A percentile compares a stretch with the other conserved stretches of the same genome.
Conservation (phyloP, 257 asterid genomes). For the Capsicum chinense region DNA sequence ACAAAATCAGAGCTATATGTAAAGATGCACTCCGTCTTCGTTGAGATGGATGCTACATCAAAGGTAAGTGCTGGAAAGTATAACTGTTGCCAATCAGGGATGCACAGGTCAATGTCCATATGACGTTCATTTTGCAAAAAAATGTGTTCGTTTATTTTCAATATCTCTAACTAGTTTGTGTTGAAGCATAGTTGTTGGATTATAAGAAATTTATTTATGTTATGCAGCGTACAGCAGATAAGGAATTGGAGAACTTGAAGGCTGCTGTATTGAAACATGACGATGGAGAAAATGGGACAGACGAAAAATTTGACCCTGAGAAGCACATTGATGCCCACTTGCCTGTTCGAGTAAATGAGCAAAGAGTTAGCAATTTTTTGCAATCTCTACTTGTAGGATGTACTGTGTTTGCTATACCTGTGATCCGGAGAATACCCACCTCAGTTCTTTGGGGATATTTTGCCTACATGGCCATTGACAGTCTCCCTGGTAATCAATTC, state of each 20-base stretch:
- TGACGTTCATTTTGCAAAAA: neutral
- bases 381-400: slow-evolving; percentile 86
- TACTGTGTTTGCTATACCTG: slow-evolving; percentile 68
- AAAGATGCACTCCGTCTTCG: slow-evolving; percentile 82
- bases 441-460: slow-evolving; percentile 98
- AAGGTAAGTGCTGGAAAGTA: slow-evolving; percentile 48
- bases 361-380: slow-evolving; percentile 84
- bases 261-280: slow-evolving; percentile 78
- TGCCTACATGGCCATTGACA: slow-evolving; percentile 97
- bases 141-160: neutral
- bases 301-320: slow-evolving; percentile 64
- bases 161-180: neutral
- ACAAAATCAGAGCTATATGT: slow-evolving; percentile 86
- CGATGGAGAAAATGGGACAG: slow-evolving; percentile 42
- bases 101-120: slow-evolving; percentile 19
- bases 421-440: slow-evolving; percentile 81
- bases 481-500: slow-evolving; percentile 94
- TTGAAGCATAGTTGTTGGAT: neutral
- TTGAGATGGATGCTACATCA: slow-evolving; percentile 79
- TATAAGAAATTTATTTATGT: neutral
- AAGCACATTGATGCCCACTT: slow-evolving; percentile 78
- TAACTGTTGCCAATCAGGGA: slow-evolving; percentile 10
- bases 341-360: slow-evolving; percentile 97
- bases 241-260: slow-evolving; percentile 73
- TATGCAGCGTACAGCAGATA: slow-evolving; percentile 63